Percentiles rank a stretch among this genome's conserved stretches.
Conservation (phyloP, 129 eudicot genomes). For the Flaveria brownii region DNA sequence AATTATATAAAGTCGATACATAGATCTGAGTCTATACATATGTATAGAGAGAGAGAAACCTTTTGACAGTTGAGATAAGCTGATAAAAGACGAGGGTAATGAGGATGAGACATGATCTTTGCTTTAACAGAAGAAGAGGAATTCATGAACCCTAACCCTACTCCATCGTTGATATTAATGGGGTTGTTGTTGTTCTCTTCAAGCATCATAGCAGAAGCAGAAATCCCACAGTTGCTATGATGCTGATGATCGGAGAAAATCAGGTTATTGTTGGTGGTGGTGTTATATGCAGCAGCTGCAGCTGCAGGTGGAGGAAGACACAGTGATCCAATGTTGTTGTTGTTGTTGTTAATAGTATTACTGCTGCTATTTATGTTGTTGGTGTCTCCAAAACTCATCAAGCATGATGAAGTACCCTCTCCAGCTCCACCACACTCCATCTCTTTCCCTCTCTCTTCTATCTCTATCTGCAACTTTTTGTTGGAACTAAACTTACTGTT, state of each 20-base stretch:
- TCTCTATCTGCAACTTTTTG: conserved; percentile 20
- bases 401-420: conserved; percentile 42
- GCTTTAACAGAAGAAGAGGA: conserved; percentile 50
- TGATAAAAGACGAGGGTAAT: conserved; percentile 84
- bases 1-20: background rate
- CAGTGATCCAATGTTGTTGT: conserved; percentile 22
- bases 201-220: conserved; percentile 26
- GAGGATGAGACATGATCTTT: conserved; percentile 96
- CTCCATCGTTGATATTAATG: conserved; percentile 27
- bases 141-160: conserved; percentile 17
- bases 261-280: conserved; percentile 39
- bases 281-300: conserved; percentile 35
- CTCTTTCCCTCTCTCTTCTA: conserved; percentile 21
- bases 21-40: background rate
- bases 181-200: conserved; percentile 31
- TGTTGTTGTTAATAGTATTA: conserved; percentile 19
- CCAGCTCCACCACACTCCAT: conserved; percentile 29
- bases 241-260: conserved; percentile 39
- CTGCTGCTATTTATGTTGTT: conserved; percentile 40
- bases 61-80: conserved; percentile 89
- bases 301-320: conserved; percentile 37
- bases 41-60: conserved; percentile 42
- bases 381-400: conserved; percentile 47
- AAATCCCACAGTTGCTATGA: conserved; percentile 14
- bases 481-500: conserved; percentile 32